These are phyloP conservation scores for Chlamydomonas reinhardtii DNA, from an alignment of 163 green algal genomes.

Conservation along the genomic window DNA sequence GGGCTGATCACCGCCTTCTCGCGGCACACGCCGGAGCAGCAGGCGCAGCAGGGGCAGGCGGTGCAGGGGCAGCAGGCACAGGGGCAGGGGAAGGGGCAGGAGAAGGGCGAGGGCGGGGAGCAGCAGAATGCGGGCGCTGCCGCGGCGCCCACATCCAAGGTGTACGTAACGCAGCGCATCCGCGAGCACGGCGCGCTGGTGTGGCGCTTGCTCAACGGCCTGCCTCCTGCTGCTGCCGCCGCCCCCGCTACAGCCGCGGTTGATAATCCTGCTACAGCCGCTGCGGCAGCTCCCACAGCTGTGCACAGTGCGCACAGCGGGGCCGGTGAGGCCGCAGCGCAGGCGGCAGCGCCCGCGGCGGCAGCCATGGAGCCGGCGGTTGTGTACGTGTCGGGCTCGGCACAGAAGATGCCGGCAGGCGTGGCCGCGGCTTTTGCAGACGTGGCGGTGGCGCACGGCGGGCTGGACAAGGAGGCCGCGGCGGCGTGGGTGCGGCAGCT, in stretches of 20 bases:
- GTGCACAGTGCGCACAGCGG: no score
- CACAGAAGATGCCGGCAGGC: slow-evolving; percentile 90
- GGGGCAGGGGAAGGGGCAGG: not conserved
- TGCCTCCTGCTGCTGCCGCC: slow-evolving; percentile 36
- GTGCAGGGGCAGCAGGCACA: slow-evolving; percentile 30
- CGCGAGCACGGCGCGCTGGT: slow-evolving; percentile 71
- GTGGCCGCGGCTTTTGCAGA: slow-evolving; percentile 71
- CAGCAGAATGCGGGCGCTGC: not conserved
- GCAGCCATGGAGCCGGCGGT: slow-evolving; percentile 54
- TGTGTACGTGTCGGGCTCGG: slow-evolving; percentile 91
- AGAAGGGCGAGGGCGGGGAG: not conserved
- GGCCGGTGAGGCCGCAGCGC: no score
- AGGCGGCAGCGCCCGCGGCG: no score
- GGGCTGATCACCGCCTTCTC: slow-evolving; percentile 86
- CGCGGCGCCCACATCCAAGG: slow-evolving; percentile 44
- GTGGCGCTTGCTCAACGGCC: slow-evolving; percentile 77
- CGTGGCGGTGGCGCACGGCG: slow-evolving; percentile 66
- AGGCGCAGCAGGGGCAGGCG: slow-evolving; percentile 73
- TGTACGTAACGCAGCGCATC: slow-evolving; percentile 90
- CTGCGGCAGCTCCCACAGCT: no score
- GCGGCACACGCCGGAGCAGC: slow-evolving; percentile 60
- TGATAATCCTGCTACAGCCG: no score
- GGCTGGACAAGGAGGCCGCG: slow-evolving; percentile 60
- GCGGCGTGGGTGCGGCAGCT: slow-evolving; percentile 69
- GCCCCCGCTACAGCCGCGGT: no score